Percentiles rank a stretch among this genome's conserved stretches.
Conservation (phyloP, 129 eudicot genomes). For the Lactuca sativa region DNA sequence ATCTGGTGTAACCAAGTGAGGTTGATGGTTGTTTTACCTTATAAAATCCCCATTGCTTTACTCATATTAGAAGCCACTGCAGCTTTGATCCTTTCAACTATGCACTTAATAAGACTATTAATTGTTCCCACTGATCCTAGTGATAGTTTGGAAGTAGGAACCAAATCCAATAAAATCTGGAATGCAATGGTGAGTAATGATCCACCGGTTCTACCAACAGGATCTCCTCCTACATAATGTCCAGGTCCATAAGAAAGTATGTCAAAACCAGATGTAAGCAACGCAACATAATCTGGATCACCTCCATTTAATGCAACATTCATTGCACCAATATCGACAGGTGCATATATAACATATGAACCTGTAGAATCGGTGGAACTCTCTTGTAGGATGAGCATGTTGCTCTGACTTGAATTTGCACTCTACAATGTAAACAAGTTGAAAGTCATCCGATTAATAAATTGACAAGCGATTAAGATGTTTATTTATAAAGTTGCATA, state of each 20-base stretch:
- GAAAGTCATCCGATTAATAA: neutral
- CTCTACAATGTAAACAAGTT: slow-evolving; percentile 49
- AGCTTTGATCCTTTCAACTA: slow-evolving; percentile 76
- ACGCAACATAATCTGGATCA: slow-evolving; percentile 90
- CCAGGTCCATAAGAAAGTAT: slow-evolving; percentile 90
- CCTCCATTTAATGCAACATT: slow-evolving; percentile 85
- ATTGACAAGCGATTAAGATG: neutral
- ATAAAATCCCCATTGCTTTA: slow-evolving; percentile 11
- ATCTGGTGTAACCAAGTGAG: neutral
- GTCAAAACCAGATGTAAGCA: slow-evolving; percentile 90
- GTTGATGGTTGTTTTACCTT: slow-evolving; percentile 31
- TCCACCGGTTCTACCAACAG: slow-evolving; percentile 64
- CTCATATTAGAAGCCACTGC: slow-evolving; percentile 65
- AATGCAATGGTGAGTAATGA: slow-evolving; percentile 71
- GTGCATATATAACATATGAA: slow-evolving; percentile 92
- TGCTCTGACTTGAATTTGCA: slow-evolving; percentile 90
- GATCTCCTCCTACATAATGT: slow-evolving; percentile 35
- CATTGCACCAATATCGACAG: slow-evolving; percentile 86
- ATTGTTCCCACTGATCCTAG: slow-evolving; percentile 83
- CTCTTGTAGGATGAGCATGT: slow-evolving; percentile 97
- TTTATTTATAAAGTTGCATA: no score
- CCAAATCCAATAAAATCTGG: slow-evolving; percentile 74
- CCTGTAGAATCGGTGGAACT: slow-evolving; percentile 84
- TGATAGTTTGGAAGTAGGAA: slow-evolving; percentile 82
- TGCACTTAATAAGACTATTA: slow-evolving; percentile 73